These are phyloP conservation scores for Jatropha podagrica DNA, from an alignment of 441 rosid species.

Conservation along the genomic window DNA sequence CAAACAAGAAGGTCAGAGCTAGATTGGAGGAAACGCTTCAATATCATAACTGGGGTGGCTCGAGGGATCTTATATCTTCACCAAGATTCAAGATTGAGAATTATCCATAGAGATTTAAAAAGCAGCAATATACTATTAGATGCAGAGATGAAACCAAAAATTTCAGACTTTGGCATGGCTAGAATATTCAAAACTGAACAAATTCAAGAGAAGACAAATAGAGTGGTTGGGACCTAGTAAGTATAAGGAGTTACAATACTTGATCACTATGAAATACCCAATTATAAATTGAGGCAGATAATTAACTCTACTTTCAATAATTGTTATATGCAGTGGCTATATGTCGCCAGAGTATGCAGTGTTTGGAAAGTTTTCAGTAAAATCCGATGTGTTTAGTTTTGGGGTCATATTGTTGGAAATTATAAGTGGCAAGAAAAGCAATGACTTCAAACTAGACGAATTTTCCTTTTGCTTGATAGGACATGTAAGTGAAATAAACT, in stretches of 20 bases:
- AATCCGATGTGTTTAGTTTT: slow-evolving; percentile 43
- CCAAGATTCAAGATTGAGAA: slow-evolving; percentile 58
- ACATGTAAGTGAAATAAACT: slow-evolving; percentile 26
- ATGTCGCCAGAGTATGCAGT: slow-evolving; percentile 50
- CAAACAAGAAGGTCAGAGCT: slow-evolving; percentile 25
- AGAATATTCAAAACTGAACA: slow-evolving; percentile 19
- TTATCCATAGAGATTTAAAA: slow-evolving; percentile 66
- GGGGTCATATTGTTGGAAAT: slow-evolving; percentile 36
- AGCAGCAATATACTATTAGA: slow-evolving; percentile 46
- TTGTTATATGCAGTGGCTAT: slow-evolving; percentile 31
- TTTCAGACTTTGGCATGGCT: slow-evolving; percentile 26
- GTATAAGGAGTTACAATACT: neutral
- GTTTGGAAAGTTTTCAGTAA: slow-evolving; percentile 29
- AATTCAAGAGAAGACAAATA: neutral
- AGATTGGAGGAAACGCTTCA: slow-evolving; percentile 46
- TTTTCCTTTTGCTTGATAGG: slow-evolving; percentile 29
- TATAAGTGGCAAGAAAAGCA: slow-evolving; percentile 30
- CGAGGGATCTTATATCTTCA: slow-evolving; percentile 64
- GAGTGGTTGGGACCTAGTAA: slow-evolving; percentile 27
- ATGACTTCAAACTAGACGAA: slow-evolving; percentile 7
- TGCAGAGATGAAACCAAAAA: slow-evolving; percentile 6
- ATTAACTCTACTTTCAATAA: neutral
- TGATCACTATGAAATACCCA: neutral
- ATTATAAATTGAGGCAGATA: neutral
- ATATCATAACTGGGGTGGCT: slow-evolving; percentile 53